These are phyloP conservation scores for Hypoxylon sp. DNA, from an alignment of 2,329 filamentous ascomycete species.

Conservation along the genomic window DNA sequence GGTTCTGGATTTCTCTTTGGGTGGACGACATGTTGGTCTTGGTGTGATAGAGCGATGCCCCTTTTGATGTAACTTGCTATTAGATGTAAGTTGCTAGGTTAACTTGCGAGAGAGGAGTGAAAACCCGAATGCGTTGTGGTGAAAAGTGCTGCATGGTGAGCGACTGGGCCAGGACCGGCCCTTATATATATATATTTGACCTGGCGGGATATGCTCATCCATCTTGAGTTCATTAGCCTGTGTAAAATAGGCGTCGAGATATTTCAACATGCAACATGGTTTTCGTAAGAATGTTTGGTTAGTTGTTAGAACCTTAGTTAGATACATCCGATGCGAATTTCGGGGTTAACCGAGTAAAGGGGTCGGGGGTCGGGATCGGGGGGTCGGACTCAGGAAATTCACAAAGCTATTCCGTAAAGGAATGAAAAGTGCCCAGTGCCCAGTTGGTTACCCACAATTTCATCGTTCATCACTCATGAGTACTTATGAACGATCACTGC, in stretches of 20 bases:
- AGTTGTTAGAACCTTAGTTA: too few species aligned
- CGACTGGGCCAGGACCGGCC: background rate
- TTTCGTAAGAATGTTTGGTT: too few species aligned
- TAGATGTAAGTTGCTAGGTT: too few species aligned
- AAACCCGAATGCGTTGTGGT: conserved; percentile 2
- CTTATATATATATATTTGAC: conserved; percentile 19
- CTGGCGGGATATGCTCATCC: too few species aligned
- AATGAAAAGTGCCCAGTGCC: too few species aligned
- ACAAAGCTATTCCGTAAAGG: too few species aligned
- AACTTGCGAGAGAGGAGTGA: conserved; percentile 4
- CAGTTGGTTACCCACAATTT: conserved; percentile 5
- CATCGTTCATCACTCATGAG: conserved; percentile 2
- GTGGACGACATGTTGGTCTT: conserved; percentile 25
- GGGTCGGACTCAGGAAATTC: conserved; percentile 38
- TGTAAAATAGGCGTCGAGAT: too few species aligned
- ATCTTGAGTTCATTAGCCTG: too few species aligned
- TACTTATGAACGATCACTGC: too few species aligned
- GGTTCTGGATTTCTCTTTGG: conserved; percentile 14
- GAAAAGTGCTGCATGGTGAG: conserved; percentile 6
- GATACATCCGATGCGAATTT: background rate
- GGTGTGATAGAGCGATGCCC: too few species aligned
- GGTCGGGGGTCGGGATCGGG: conserved; percentile 16
- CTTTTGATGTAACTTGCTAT: too few species aligned
- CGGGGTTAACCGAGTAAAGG: conserved; percentile 16
- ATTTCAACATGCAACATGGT: too few species aligned